Conservation (phyloP, 2,329 filamentous ascomycete genomes). For the Sclerotinia sclerotiorum region DNA sequence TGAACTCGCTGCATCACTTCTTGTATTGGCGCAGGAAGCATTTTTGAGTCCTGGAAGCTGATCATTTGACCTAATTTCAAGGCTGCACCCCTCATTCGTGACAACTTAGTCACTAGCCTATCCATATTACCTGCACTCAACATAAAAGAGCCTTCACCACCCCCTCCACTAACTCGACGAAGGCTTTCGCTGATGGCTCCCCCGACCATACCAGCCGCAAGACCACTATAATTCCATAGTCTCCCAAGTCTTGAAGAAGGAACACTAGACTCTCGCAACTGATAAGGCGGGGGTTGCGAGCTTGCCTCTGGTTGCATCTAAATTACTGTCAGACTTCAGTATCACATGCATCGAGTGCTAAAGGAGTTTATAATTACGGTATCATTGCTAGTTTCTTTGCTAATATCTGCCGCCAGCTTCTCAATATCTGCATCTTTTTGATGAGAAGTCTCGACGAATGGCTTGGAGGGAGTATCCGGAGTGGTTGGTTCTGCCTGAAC, state of each 20-base stretch:
- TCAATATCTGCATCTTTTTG: constrained; percentile 44
- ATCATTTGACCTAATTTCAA: constrained; percentile 97
- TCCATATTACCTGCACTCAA: constrained; percentile 91
- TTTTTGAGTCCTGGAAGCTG: constrained; percentile 95
- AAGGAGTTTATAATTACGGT: constrained; percentile 15
- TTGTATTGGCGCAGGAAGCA: constrained; percentile 84
- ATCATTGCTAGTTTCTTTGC: constrained; percentile 42
- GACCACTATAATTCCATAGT: constrained; percentile 90
- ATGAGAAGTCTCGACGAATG: background rate
- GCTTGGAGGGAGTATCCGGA: constrained; percentile 25
- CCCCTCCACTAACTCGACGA: constrained; percentile 72
- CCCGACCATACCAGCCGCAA: constrained; percentile 93
- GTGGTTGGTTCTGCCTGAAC: constrained; percentile 13
- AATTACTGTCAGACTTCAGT: constrained; percentile 50
- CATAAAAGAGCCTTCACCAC: constrained; percentile 72
- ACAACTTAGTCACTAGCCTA: constrained; percentile 86
- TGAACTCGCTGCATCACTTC: constrained; percentile 91
- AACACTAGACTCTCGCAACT: constrained; percentile 84
- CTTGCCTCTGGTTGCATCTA: constrained; percentile 31
- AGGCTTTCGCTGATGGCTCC: constrained; percentile 85
- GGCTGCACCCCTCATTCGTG: constrained; percentile 95
- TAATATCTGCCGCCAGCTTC: constrained; percentile 48
- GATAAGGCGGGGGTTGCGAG: constrained; percentile 50
- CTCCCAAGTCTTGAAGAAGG: constrained; percentile 84
- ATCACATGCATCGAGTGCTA: constrained; percentile 26